Evolutionary conservation across 2,329 filamentous ascomycete genomes (phyloP).

Genomic region (Dendrostoma leiphaemia): DNA sequence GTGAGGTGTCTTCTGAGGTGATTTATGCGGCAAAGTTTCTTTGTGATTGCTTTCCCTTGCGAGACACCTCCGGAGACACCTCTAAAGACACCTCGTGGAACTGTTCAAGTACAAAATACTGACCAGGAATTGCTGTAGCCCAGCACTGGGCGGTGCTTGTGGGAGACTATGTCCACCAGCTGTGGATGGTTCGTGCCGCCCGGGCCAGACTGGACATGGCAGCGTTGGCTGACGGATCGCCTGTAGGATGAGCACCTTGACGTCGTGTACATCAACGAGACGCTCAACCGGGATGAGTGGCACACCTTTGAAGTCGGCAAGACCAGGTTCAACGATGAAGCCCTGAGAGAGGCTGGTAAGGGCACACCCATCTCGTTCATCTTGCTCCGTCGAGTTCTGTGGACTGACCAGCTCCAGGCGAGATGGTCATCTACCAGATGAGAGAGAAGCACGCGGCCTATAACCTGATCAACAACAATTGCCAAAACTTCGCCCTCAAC

Average conservation of each 20-base stretch:
- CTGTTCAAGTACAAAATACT: no score
- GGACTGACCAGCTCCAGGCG: constrained; percentile 32
- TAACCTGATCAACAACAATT: constrained; percentile 60
- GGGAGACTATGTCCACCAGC: constrained; percentile 52
- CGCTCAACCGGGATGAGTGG: constrained; percentile 45
- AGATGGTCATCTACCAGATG: constrained; percentile 53
- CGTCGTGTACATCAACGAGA: constrained; percentile 56
- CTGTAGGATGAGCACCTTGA: constrained; percentile 51
- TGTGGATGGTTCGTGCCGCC: constrained; percentile 51
- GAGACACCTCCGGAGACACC: no score
- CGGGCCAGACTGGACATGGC: neutral
- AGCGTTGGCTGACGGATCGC: neutral
- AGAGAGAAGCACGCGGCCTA: constrained; percentile 47
- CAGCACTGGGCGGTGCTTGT: constrained; percentile 61
- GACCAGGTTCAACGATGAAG: constrained; percentile 55
- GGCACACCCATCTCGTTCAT: no score
- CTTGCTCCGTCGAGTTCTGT: constrained; percentile 1
- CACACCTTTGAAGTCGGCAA: constrained; percentile 49
- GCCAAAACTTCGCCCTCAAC: constrained; percentile 54
- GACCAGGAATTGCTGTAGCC: no score
- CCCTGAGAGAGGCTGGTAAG: constrained; percentile 46
- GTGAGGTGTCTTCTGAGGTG: no score
- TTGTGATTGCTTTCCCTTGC: no score
- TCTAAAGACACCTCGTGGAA: no score
- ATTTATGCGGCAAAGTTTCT: no score